These are phyloP conservation scores for Cymbopogon citratus DNA, from an alignment of 176 grass and related monocot genomes.

Conservation along the genomic window DNA sequence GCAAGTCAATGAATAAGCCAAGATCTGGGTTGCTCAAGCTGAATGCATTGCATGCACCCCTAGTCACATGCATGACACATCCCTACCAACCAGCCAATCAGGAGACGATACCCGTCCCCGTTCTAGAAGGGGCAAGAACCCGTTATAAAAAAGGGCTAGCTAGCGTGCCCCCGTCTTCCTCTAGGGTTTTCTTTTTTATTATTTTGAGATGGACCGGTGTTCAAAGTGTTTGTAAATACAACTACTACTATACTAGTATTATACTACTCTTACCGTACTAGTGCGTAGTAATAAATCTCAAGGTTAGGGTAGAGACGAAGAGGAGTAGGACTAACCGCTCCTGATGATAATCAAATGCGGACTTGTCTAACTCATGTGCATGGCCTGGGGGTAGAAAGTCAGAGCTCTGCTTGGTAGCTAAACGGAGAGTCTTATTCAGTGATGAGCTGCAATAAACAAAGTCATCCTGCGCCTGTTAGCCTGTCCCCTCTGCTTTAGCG, in stretches of 20 bases:
- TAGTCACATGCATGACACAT: neutral
- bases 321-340: neutral
- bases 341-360: neutral
- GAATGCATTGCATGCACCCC: neutral
- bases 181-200: neutral
- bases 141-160: constrained; percentile 1
- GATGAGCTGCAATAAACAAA: constrained; percentile 23
- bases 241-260: no score
- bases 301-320: neutral
- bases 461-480: constrained; percentile 11
- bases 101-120: constrained; percentile 20
- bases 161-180: constrained; percentile 3
- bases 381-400: constrained; percentile 2
- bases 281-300: neutral
- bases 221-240: constrained; percentile 18
- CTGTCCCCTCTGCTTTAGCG: constrained; percentile 12
- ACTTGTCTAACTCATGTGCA: neutral
- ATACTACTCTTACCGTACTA: neutral
- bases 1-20: constrained; percentile 54
- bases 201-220: neutral
- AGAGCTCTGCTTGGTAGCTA: constrained; percentile 10
- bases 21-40: constrained; percentile 30
- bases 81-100: constrained; percentile 1
- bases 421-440: constrained; percentile 24
- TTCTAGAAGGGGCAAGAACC: constrained; percentile 14